Percentiles rank a stretch among this genome's conserved stretches.
Conservation (phyloP, 2,329 filamentous ascomycete species). For the Fusarium oxysporum region DNA sequence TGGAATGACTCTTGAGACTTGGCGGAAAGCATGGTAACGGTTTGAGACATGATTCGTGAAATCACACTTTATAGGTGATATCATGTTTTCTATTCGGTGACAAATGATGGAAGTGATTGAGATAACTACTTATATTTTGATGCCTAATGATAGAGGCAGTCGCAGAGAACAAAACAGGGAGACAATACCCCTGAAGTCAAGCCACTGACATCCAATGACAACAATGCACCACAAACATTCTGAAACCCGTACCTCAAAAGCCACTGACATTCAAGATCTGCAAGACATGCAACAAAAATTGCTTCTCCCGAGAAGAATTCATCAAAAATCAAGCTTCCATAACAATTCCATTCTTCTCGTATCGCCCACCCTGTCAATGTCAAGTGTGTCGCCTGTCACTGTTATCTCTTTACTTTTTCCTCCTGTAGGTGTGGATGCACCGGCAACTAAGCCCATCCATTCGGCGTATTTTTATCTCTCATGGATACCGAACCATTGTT, state of each 20-base stretch:
- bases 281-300: conserved; percentile 6
- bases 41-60: neutral
- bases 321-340: neutral
- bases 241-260: neutral
- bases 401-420: neutral
- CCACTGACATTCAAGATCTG: neutral
- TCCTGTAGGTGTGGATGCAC: neutral
- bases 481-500: conserved; percentile 37
- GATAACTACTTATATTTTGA: neutral
- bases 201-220: neutral
- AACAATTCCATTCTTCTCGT: neutral
- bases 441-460: neutral
- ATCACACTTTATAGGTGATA: neutral
- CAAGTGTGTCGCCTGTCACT: neutral
- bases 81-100: neutral
- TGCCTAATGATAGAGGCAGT: neutral
- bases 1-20: neutral
- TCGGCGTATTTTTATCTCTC: conserved; percentile 12
- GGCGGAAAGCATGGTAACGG: neutral
- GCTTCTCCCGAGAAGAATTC: conserved; percentile 20
- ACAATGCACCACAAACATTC: neutral
- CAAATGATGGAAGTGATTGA: neutral
- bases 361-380: neutral
- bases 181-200: neutral
- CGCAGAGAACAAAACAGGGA: neutral